Base-by-base conservation (phyloP, 176 grass and related monocot genomes). In the Saccharum officinarum region DNA sequence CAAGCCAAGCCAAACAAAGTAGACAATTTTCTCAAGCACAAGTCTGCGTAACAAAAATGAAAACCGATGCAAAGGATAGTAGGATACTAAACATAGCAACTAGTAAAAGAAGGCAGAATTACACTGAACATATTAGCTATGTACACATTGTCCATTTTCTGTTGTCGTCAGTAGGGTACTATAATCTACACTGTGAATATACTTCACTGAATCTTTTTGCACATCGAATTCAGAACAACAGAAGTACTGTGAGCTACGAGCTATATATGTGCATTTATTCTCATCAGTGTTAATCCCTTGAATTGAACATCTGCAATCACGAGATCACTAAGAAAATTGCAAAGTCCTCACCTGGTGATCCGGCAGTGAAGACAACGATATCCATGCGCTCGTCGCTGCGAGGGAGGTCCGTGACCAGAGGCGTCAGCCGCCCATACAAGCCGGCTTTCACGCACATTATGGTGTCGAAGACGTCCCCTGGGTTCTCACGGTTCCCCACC, bases 341-440 rank as follows among this genome's bases (percentile, higher is more conserved):
- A 49, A 36, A 37, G 28, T 49, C n/a, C 63, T 80, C 28, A 80
- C 78, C 63, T 80, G 78, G 63, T 68, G 63, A 5, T 20, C 18
- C 28, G 30, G 5, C 17, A 25, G 6, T 49, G 63, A 15, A 12
- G 42, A 18, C 41, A 57, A 73, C 18, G 59, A 88, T 34, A 11
- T 65, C 41, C 54, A 79, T 33, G 10, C 8, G 5, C 30, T 30
- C n/a, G 2, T 46, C 17, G 34, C 9, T 12, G 52, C 17, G 41
- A 70, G 65, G 80, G 45, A 88, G 80, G 75, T 88, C 34, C 17
- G 30, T 63, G 67, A 49, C 23, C 23, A 88, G 81, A 73, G 87
- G 87, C 18, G 67, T 88, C 17, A 44, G 42, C 75, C 57, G 76
- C 37, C 81, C 87, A 22, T 26, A n/a, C 42, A 12, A 25, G 44